Percentiles rank a stretch among this genome's conserved stretches.
These are phyloP conservation scores for Fusarium gaditjirri DNA, from an alignment of 2,329 filamentous ascomycete genomes.

Conservation along the genomic window DNA sequence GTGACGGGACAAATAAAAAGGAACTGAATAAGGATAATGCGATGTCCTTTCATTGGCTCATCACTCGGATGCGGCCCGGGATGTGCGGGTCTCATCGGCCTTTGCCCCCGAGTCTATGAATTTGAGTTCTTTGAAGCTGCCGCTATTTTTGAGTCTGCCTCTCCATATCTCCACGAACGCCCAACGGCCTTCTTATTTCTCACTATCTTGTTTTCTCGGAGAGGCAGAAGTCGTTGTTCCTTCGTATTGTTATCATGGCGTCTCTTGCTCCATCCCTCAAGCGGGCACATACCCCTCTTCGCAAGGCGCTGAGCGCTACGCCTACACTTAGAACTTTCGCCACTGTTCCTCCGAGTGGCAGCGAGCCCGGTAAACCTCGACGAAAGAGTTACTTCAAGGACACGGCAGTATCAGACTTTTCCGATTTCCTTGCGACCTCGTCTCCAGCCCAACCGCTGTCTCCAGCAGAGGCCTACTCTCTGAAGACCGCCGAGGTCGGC, in stretches of 20 bases:
- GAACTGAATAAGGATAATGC: conserved; percentile 32
- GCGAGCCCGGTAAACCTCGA: conserved; percentile 42
- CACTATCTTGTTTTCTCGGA: not conserved
- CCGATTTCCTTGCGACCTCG: conserved; percentile 64
- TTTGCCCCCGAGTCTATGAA: conserved; percentile 43
- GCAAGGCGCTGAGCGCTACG: conserved; percentile 52
- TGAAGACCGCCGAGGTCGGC: conserved; percentile 72
- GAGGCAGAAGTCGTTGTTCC: not conserved
- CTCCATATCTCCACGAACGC: conserved; percentile 20
- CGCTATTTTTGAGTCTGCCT: conserved; percentile 32
- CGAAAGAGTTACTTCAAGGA: conserved; percentile 69
- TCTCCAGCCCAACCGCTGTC: conserved; percentile 57
- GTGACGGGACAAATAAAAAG: conserved; percentile 10
- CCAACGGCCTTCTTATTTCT: conserved; percentile 4
- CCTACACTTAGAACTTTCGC: conserved; percentile 55
- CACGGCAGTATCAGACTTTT: conserved; percentile 65
- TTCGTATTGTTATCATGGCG: conserved; percentile 47
- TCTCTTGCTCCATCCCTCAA: conserved; percentile 55
- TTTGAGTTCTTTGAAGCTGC: conserved; percentile 36
- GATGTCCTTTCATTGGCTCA: conserved; percentile 29
- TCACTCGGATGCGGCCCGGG: conserved; percentile 29
- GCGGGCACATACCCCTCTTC: conserved; percentile 55
- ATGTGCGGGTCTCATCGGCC: conserved; percentile 43
- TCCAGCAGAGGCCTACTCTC: conserved; percentile 65
- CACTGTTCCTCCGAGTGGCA: conserved; percentile 55